Base-by-base conservation (phyloP, 139 green algal genomes). In the Volvox africanus region DNA sequence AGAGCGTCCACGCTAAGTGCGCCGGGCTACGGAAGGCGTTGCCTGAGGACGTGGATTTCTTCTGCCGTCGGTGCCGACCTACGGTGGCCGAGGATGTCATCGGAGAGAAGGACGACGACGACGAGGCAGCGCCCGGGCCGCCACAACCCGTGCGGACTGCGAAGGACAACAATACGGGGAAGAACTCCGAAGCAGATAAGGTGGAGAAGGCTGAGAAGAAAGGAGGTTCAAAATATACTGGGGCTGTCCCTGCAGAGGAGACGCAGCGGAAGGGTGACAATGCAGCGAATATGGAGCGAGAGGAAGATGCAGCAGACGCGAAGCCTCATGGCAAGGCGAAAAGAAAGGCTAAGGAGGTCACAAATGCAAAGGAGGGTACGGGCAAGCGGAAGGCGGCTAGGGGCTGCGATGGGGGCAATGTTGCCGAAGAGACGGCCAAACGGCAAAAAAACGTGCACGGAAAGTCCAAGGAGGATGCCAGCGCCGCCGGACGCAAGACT, bases 311-410 rank as follows among this genome's bases (percentile, higher is more conserved):
- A 16, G 75, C 44, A 36, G 79, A 62, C 30, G 75, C 50, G 24
- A 35, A 73, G 35, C 61, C 26, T 22, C 13, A 6, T 14, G 81
- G 30, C 26, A 44, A 88, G 30, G 61, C 36, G 82, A 69, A 33
- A n/a, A 12, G 62, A 32, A 65, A 83, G 55, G 84, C 65, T 37
- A 85, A 92, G 24, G 69, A 88, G 30, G 89, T 83, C 30, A 75
- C 80, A 61, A 73, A 89, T 32, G 79, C 73, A 14, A 50, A 79
- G 79, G 62, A 88, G 79, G n/a, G 36, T 0, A 32, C 20, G 78
- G 78, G 36, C 2, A 83, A 82, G 76, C 76, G 76, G 76, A 82
- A 82, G 76, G 32, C 30, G 30, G 76, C 16, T 19, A 82, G 61
- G 30, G 76, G 19, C 11, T 30, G 30, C 2, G 28, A 82, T 55